Base-by-base conservation (phyloP, 2,329 filamentous ascomycete genomes). In the Gaeumannomyces tritici region DNA sequence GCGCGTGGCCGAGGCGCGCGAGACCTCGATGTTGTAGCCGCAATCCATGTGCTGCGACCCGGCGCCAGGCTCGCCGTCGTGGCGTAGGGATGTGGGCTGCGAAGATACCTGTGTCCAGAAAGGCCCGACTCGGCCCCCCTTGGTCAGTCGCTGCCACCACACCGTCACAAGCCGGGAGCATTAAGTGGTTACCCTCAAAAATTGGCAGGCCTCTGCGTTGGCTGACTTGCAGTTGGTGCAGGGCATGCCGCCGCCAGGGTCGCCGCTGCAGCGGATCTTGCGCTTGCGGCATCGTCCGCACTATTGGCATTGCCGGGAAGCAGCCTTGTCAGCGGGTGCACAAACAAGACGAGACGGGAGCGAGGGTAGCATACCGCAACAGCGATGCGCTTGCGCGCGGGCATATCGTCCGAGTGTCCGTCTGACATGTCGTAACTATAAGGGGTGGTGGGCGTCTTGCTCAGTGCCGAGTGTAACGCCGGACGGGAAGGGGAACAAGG, bases 241-340 rank as follows among this genome's bases (percentile, higher is more conserved):
- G n/a, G 88, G 86, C 54, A 79, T 76, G n/a, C 89, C 89, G 69
- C 88, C 85, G 35, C 89, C 89, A 42, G 83, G 80, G 71, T 96
- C 91, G 56, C 93, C 93, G 70, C 90, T 96, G 77, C 93, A 98
- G 68, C 91, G 89, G 69, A 98, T 98, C 80, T 98, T 98, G 64
- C 93, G 85, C 77, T 93, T 93, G 64, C 93, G 86, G 75, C 93
- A 98, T 67, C 93, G 86, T 47, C 86, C 85, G 73, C 93, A 98
- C 93, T 97, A 66, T 63, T 66, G 33, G 63, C n/a, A 57, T 2
- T n/a, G 7, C 3, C 11, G 7, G 6, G 18, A 15, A 27, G 9
- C 55, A 24, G 15, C 11, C n/a, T 11, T 29, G 60, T n/a, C 26
- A 31, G 8, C 6, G 27, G 2, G 12, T 56, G 31, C 28, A 64